Evolutionary conservation across 257 asterid species (phyloP), one percentile per base, ranked within the genome.

Genomic region (Gardenia jasminoides): DNA sequence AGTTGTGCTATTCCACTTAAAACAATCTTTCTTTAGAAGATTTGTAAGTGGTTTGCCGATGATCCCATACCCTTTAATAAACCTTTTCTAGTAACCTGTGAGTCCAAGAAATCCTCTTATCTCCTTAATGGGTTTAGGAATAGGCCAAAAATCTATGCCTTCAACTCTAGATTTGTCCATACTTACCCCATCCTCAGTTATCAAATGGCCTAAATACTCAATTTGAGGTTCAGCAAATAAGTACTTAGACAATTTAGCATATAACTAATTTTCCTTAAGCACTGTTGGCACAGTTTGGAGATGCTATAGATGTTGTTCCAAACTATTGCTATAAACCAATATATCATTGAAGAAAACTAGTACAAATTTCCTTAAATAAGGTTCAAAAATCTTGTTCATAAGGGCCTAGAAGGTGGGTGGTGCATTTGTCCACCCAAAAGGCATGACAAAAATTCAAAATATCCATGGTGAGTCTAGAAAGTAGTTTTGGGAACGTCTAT

Each of bases 231-330:
- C 22, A n/a, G 20, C 70, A 66, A 66, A 66, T 0, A 20, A 66
- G 17, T 44, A 66, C 16, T 66, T 66, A 1, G 5, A n/a, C 3
- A 22, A n/a, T 6, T 66, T 66, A 1, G 70, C 70, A n/a, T 1
- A 66, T 8, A 66, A 30, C 19, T 66, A 16, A 7, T 66, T 6
- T 2, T 66, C 0, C 1, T 6, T 4, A 2, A 66, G 19, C 0
- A 2, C 0, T 0, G 0, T 10, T 0, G 30, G 7, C 0, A 28
- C 44, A 28, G 6, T 0, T 19, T 20, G 0, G 0, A 66, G 16
- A 30, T 30, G 70, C 0, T 16, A 0, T 26, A 12, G 0, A 26
- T 66, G 20, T 0, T 0, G 0, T 3, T 66, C 16, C 8, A 24
- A 7, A 20, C 43, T 30, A 2, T n/a, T 24, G 17, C 48, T 67